Base-by-base conservation (phyloP, 2,329 filamentous ascomycete species). In the Pyricularia grisea region DNA sequence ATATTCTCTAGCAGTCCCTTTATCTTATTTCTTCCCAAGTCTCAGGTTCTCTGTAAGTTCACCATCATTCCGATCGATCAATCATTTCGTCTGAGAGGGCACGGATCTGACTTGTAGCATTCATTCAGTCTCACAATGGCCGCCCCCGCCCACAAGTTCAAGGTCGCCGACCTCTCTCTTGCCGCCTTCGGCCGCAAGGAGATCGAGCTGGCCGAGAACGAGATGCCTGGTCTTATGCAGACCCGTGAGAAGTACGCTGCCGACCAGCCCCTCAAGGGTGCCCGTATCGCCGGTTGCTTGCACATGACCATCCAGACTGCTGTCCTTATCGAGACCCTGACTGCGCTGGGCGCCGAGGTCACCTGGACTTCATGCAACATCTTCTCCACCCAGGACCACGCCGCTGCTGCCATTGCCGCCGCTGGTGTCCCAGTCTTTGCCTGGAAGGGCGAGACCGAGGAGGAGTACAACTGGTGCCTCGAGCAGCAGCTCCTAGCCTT, bases 221-320 rank as follows among this genome's bases (percentile, higher is more conserved):
- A 93, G 87, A 97, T 97, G 94, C 94, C 94, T 74, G 94, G 95
- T 89, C 90, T 99, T 76, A 97, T 99, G 92, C 88, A 92, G 78
- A 98, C 94, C 78, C 91, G 95, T 79, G 80, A 83, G 79, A 97
- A 97, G 87, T 99, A 98, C 82, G 92, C 92, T 76, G 81, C 82
- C 72, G 94, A 97, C 84, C 94, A 98, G 88, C 95, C 95, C 76
- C 88, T 99, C 78, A 90, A 90, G 80, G 94, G 94, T 81, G 93
- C 94, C 81, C 91, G 94, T 78, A 97, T 99, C 81, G 95, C 95
- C 77, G 95, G 95, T 79, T 98, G 95, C 85, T 87, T 98, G 81
- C 94, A 97, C 90, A 97, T 97, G 94, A 98, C 95, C 81, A 98
- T 99, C 85, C 95, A 99, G 87, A 99, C 95, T 74, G 95, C 95